Base-by-base conservation (phyloP, 2,329 filamentous ascomycete species). In the Pestalotiopsis sp. region DNA sequence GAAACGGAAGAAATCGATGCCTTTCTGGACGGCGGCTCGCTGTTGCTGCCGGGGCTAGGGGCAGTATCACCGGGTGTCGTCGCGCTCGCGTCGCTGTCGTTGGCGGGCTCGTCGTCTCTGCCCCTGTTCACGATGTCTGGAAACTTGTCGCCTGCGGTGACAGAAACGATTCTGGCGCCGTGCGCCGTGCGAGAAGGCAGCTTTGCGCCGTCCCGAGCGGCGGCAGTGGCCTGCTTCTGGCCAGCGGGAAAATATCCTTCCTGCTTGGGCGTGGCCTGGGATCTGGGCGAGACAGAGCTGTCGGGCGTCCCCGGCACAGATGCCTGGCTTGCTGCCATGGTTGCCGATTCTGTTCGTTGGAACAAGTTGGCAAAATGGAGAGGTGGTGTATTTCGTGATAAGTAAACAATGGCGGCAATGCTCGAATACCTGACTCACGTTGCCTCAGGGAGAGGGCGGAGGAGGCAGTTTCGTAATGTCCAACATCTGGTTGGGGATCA, bases 1-100 rank as follows among this genome's bases (percentile, higher is more conserved):
- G 80, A 81, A 66, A 88, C 80, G 14, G 83, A 86, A 38, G 83
- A 82, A 40, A 81, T 75, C 1, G 86, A 88, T 13, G 80, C 80
- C 71, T 85, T 86, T 64, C 83, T 79, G 59, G 80, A 80, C 64
- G 78, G 71, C 13, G 75, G 73, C 36, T 73, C 77, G 72, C 74
- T 78, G 72, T 73, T 78, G 70, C 76, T 78, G 62, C 76, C 75
- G 68, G 76, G 75, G 69, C 79, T 78, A 67, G 82, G 80, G 23
- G 75, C 73, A 11, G 79, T 78, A 68, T 81, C 79, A 65, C 79
- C 76, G 65, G 72, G 76, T 70, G 76, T 78, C 70, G 76, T 78
- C 71, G 70, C 77, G 74, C 70, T 80, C 65, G 72, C 76, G 69
- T 77, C 72, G 58, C 75, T 76, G 25, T 75, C 76, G 64, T 71